Evolutionary conservation across 2,329 filamentous ascomycete species (phyloP).

Genomic region (Claviceps paspali): DNA sequence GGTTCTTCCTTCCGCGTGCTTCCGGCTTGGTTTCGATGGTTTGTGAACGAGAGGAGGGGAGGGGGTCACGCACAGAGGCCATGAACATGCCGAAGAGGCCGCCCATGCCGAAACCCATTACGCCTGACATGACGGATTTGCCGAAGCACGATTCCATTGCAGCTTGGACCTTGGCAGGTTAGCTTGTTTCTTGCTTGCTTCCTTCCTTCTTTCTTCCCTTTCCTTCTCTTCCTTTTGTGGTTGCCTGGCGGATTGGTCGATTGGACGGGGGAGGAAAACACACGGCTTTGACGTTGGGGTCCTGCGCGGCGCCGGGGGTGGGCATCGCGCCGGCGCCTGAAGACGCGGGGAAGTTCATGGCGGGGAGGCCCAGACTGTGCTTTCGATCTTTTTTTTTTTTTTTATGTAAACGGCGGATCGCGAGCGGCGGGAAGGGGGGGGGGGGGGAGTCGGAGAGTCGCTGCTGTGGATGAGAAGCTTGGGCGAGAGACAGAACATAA

Average conservation of each 20-base stretch:
- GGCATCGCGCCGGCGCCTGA: slow-evolving; percentile 12
- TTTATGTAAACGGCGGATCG: too few relatives aligned
- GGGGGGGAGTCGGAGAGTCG: not conserved
- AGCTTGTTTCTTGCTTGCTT: slow-evolving; percentile 1
- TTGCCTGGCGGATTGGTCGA: too few relatives aligned
- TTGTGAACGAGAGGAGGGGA: not conserved
- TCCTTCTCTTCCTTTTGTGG: not conserved
- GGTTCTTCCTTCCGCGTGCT: too few relatives aligned
- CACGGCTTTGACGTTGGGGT: slow-evolving; percentile 37
- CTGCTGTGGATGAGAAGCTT: not conserved
- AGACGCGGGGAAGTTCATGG: slow-evolving; percentile 25
- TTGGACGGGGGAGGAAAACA: slow-evolving; percentile 11
- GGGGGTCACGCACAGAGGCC: slow-evolving; percentile 61
- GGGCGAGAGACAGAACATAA: too few relatives aligned
- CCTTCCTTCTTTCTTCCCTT: not conserved
- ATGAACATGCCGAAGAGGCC: slow-evolving; percentile 95
- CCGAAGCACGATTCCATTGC: slow-evolving; percentile 85
- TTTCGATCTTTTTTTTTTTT: slow-evolving; percentile 1
- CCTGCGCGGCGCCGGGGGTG: slow-evolving; percentile 23
- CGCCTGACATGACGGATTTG: slow-evolving; percentile 79
- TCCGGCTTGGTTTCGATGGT: too few relatives aligned
- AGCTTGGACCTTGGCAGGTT: slow-evolving; percentile 48
- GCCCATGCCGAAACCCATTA: slow-evolving; percentile 87
- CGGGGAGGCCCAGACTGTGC: not conserved
- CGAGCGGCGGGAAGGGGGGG: not conserved